Conservation (phyloP, 2,329 filamentous ascomycete genomes). For the Diaporthe citrichinensis region DNA sequence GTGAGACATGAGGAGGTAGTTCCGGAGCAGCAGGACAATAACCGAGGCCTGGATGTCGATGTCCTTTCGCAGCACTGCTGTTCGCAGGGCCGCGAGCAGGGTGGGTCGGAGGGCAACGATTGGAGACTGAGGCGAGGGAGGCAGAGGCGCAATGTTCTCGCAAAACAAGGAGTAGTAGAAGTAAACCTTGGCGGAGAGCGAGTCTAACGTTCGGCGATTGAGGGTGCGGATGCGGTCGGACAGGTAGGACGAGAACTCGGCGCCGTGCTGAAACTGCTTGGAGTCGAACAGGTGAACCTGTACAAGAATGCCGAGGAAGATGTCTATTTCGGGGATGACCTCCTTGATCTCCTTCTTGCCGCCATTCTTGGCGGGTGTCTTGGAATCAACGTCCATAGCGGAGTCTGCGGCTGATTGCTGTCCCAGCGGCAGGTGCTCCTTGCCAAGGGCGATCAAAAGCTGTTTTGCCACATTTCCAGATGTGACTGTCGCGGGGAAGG, state of each 20-base stretch:
- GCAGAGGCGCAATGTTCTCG: slow-evolving; percentile 89
- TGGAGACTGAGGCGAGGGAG: slow-evolving; percentile 89
- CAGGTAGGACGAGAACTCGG: slow-evolving; percentile 86
- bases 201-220: slow-evolving; percentile 95
- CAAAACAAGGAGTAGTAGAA: slow-evolving; percentile 98
- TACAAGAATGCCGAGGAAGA: slow-evolving; percentile 87
- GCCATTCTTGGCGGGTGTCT: slow-evolving; percentile 65
- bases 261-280: slow-evolving; percentile 84
- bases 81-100: slow-evolving; percentile 89
- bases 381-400: slow-evolving; percentile 78
- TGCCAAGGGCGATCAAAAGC: slow-evolving; percentile 78
- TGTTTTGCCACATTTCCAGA: slow-evolving; percentile 77
- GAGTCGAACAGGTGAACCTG: slow-evolving; percentile 92
- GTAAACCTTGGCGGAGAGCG: slow-evolving; percentile 94
- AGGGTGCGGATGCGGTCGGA: slow-evolving; percentile 88
- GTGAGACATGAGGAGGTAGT: slow-evolving; percentile 95
- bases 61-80: slow-evolving; percentile 96
- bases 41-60: slow-evolving; percentile 97
- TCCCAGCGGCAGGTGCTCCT: slow-evolving; percentile 74
- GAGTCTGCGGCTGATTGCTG: slow-evolving; percentile 74
- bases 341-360: slow-evolving; percentile 78
- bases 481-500: slow-evolving; percentile 74
- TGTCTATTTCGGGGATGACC: slow-evolving; percentile 86
- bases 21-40: slow-evolving; percentile 93
- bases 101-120: slow-evolving; percentile 89